Base-by-base conservation (phyloP, 1,284 basidiomycete species). In the Stygiomarasmius scandens region DNA sequence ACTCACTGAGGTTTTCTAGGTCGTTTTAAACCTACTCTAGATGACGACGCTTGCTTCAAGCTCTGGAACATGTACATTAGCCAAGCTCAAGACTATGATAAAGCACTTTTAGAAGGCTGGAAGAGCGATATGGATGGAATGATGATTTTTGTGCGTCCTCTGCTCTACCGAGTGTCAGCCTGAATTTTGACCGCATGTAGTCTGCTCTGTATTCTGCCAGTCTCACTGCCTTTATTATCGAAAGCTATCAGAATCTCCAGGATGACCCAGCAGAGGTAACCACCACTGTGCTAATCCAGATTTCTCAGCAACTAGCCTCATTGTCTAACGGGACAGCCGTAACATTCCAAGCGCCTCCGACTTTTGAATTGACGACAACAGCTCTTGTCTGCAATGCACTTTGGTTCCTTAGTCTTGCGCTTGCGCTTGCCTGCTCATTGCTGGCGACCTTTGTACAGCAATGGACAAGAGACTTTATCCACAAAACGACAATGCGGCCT, bases 181-280 rank as follows among this genome's bases (percentile, higher is more conserved):
- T n/a, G n/a, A n/a, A n/a, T n/a, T n/a, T n/a, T n/a, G n/a, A n/a
- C n/a, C n/a, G n/a, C n/a, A n/a, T 19, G 27, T 19, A 58, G 56
- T 52, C 59, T 32, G 59, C 56, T 47, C 48, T 61, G 10, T 61
- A 58, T 29, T 58, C 59, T 9, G 59, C 59, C 14, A 55, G 36
- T 27, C 43, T 61, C 22, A 58, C 59, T 23, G 52, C 59, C 1
- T 58, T 61, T 22, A 52, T 58, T 20, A 50, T 55, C 11, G 59
- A 61, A 16, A 58, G 56, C 24, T 61, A 61, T 38, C n/a, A 53
- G 20, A 55, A 27, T 36, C 44, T 61, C 0, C 34, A 44, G 12
- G 47, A 56, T 0, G 49, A 58, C 32, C 38, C 56, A 11, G 43
- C 43, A 1, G 53, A 55, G 29, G 52, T 49, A 22, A 52, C 52